Evolutionary conservation across 352 stramenopile species (phyloP).

Genomic region (Globisporangium nagaii): DNA sequence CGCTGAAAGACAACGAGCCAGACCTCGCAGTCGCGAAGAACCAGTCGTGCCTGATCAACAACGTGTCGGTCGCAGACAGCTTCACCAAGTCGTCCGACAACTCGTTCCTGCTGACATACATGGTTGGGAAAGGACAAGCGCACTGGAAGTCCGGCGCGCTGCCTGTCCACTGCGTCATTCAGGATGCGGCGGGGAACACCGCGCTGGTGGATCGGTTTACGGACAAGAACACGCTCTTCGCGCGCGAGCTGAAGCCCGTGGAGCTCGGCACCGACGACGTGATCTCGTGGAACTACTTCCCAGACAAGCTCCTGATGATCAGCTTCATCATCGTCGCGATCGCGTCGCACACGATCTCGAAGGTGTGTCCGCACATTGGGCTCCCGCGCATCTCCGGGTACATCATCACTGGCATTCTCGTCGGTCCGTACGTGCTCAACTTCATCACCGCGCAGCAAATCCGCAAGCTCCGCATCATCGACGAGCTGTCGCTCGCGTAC

Average conservation of each 20-base stretch:
- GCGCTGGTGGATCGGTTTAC: slow-evolving; percentile 53
- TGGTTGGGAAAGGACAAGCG: slow-evolving; percentile 43
- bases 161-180: slow-evolving; percentile 39
- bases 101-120: slow-evolving; percentile 53
- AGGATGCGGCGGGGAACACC: slow-evolving; percentile 45
- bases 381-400: slow-evolving; percentile 65
- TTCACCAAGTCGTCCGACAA: slow-evolving; percentile 39
- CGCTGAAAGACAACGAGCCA: slow-evolving; percentile 32
- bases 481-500: slow-evolving; percentile 63
- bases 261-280: slow-evolving; percentile 43
- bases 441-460: slow-evolving; percentile 41
- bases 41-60: slow-evolving; percentile 48
- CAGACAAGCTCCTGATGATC: slow-evolving; percentile 40
- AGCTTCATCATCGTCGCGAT: slow-evolving; percentile 58
- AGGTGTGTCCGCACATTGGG: slow-evolving; percentile 50
- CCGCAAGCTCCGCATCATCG: slow-evolving; percentile 45
- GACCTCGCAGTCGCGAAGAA: slow-evolving; percentile 27
- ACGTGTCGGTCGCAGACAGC: slow-evolving; percentile 45
- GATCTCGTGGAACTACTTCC: slow-evolving; percentile 49
- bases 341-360: slow-evolving; percentile 53
- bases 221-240: slow-evolving; percentile 59
- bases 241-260: slow-evolving; percentile 54
- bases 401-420: slow-evolving; percentile 54
- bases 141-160: slow-evolving; percentile 58
- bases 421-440: slow-evolving; percentile 60